Evolutionary conservation across 352 stramenopile species (phyloP).

Genomic region (Pythium phragmitis): DNA sequence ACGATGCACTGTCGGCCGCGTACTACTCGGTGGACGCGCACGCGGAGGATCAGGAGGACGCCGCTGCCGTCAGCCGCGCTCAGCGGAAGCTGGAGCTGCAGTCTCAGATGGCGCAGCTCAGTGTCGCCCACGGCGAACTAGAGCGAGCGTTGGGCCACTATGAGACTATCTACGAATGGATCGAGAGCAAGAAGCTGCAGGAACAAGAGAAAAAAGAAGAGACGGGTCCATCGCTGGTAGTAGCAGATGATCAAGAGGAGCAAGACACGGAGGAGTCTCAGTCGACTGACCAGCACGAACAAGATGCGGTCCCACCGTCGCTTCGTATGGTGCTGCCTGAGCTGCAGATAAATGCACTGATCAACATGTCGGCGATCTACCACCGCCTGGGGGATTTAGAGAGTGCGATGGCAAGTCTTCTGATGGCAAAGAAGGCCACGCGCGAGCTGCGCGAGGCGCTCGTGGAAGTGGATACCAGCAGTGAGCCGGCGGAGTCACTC

Average conservation of each 20-base stretch:
- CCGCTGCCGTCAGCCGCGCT: not conserved
- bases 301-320: slow-evolving; percentile 13
- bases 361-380: slow-evolving; percentile 37
- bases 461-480: not conserved
- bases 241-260: not conserved
- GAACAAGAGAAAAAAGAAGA: not conserved
- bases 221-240: not conserved
- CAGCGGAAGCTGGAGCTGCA: slow-evolving; percentile 29
- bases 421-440: slow-evolving; percentile 36
- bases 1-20: slow-evolving; percentile 16
- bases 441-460: slow-evolving; percentile 5
- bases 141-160: slow-evolving; percentile 38
- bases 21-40: slow-evolving; percentile 9
- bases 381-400: slow-evolving; percentile 32
- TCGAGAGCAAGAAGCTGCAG: not conserved
- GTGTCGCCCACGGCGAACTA: slow-evolving; percentile 33
- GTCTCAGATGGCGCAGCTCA: slow-evolving; percentile 39
- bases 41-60: not conserved
- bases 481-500: not conserved
- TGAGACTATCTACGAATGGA: slow-evolving; percentile 17
- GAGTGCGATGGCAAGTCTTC: slow-evolving; percentile 39
- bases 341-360: slow-evolving; percentile 38
- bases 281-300: not conserved
- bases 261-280: not conserved
- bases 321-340: slow-evolving; percentile 23